A percentile compares a stretch with the other conserved stretches of the same genome.
Conservation (phyloP, 2,329 filamentous ascomycete species). For the Elsinoe batatas region DNA sequence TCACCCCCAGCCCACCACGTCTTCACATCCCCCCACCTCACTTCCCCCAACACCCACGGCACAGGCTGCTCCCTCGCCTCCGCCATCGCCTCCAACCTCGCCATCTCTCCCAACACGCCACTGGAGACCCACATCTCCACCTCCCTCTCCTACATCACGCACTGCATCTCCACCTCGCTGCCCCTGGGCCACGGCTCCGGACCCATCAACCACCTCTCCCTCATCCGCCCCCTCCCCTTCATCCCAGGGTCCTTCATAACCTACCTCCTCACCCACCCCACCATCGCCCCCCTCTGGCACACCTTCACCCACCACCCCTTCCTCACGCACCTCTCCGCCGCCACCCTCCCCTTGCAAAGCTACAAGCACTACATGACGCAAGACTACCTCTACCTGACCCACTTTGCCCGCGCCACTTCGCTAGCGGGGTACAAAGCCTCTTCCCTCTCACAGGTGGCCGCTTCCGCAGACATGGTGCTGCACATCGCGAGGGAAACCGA, state of each 20-base stretch:
- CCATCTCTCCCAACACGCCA: conserved; percentile 52
- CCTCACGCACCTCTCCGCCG: conserved; percentile 64
- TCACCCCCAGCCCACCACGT: conserved; percentile 40
- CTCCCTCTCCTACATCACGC: conserved; percentile 63
- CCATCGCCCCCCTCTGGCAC: conserved; percentile 66
- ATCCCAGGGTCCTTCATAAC: conserved; percentile 68
- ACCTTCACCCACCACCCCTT: conserved; percentile 74
- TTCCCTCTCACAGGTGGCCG: conserved; percentile 60
- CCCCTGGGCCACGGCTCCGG: conserved; percentile 58
- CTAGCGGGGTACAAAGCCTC: conserved; percentile 78
- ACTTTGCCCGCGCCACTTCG: conserved; percentile 80
- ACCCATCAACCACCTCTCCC: conserved; percentile 72
- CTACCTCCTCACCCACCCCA: conserved; percentile 65
- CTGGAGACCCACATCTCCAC: conserved; percentile 52
- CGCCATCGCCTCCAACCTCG: conserved; percentile 64
- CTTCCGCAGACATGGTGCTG: conserved; percentile 58
- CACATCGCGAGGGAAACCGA: conserved; percentile 72
- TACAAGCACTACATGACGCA: conserved; percentile 89
- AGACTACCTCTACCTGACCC: conserved; percentile 81
- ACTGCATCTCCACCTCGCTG: conserved; percentile 56
- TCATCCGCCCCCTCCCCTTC: conserved; percentile 57
- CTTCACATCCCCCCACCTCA: conserved; percentile 61
- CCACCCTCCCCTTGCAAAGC: conserved; percentile 60
- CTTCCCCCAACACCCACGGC: conserved; percentile 77
- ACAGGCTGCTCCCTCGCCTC: conserved; percentile 91